These are phyloP conservation scores for Elongisporangium senticosum DNA, from an alignment of 352 stramenopile species.

Conservation along the genomic window DNA sequence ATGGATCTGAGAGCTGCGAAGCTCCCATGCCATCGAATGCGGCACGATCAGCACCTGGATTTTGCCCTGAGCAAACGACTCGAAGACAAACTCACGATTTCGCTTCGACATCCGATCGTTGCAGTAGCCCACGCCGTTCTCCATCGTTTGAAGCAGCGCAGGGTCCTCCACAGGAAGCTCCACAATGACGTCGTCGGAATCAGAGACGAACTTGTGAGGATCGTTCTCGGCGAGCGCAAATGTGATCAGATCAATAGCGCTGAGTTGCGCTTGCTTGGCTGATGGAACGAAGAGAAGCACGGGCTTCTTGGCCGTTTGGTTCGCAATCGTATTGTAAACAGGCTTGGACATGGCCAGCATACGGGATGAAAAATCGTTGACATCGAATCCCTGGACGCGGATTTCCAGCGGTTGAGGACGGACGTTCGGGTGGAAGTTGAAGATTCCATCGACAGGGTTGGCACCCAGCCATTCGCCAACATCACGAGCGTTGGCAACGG, in stretches of 20 bases:
- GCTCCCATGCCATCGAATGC: conserved; percentile 91
- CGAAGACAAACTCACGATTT: conserved; percentile 89
- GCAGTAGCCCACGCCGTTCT: conserved; percentile 94
- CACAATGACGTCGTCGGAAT: conserved; percentile 23
- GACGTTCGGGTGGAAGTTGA: conserved; percentile 95
- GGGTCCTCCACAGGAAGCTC: conserved; percentile 77
- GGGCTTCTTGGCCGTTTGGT: conserved; percentile 84
- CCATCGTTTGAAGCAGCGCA: conserved; percentile 92
- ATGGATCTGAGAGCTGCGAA: conserved; percentile 58
- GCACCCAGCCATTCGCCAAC: conserved; percentile 96
- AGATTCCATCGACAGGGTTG: conserved; percentile 18
- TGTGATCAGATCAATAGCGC: conserved; percentile 98
- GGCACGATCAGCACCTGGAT: conserved; percentile 94
- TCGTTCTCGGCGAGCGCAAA: conserved; percentile 91
- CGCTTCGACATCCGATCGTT: conserved; percentile 89
- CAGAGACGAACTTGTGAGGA: conserved; percentile 51
- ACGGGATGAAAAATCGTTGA: conserved; percentile 94
- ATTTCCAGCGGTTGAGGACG: conserved; percentile 96
- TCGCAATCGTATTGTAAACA: conserved; percentile 93
- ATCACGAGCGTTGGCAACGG: conserved; percentile 96
- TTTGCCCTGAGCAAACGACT: conserved; percentile 81
- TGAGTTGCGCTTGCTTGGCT: conserved; percentile 97
- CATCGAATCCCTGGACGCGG: conserved; percentile 96
- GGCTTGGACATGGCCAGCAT: conserved; percentile 99
- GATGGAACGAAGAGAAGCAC: conserved; percentile 97